Base-by-base conservation (phyloP, 1,139 yeast species). In the Protomyces lactucae-debilis region DNA sequence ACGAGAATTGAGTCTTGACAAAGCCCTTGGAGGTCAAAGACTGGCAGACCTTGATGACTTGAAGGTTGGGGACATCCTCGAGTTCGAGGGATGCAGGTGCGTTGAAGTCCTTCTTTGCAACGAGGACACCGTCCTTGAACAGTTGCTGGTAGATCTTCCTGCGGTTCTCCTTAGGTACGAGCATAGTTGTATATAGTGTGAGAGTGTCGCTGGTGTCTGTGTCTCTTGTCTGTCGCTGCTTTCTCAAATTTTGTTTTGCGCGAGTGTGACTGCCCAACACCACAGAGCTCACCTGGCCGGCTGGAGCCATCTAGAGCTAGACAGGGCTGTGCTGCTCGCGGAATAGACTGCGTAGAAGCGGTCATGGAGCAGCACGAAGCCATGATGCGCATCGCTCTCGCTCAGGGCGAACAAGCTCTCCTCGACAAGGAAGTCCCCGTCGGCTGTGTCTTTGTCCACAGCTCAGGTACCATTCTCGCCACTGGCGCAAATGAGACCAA, bases 1-100 rank as follows among this genome's bases (percentile, higher is more conserved):
- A 93, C 77, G 99, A 93, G 88, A 93, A 93, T 83, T 92, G 98
- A 77, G 99, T 93, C 89, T 92, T 91, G 82, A 93, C 98, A 86
- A 78, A 93, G 80, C 99, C 99, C 84, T 87, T 91, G 74, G 99
- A 93, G 79, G 96, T 91, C 82, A 93, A 88, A 72, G 98, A 92
- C 85, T 93, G 99, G 82, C 93, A 87, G 78, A 99, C 98, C 88
- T 93, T 93, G 86, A 93, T 91, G 80, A 93, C 99, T 79, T 80
- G 92, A 81, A 92, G 87, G 95, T 92, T 91, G 25, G 68, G 63
- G 39, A 65, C 60, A 40, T 40, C 55, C 23, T 54, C 54, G 37
- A 67, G 61, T 53, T 90, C 98, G 76, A 92, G 98, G 83, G 95
- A 99, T 84, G 88, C 86, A 79, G 95, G 88, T 82, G 88, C 96